phyloP scores from a whole-genome alignment of 1,139 yeast genomes.

The Suzukiozyma palmioleophila region DNA sequence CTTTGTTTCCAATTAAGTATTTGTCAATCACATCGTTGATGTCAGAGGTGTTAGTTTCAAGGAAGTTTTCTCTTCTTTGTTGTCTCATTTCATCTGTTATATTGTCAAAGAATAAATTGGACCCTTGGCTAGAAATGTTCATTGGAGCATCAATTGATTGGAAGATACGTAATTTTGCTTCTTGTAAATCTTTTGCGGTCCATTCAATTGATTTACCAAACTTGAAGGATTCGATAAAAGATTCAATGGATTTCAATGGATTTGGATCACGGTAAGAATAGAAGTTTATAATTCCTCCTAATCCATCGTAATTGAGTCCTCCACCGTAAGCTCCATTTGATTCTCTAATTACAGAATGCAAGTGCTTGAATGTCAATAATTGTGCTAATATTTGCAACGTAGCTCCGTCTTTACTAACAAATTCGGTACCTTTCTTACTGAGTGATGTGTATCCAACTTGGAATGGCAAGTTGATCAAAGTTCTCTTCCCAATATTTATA shows the following conservation, averaged over 20 bases:
- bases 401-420: conserved; percentile 74
- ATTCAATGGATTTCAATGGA: conserved; percentile 62
- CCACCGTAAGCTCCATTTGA: conserved; percentile 99
- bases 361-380: conserved; percentile 71
- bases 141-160: conserved; percentile 90
- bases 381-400: conserved; percentile 79
- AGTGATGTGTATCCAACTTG: conserved; percentile 84
- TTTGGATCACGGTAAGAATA: conserved; percentile 95
- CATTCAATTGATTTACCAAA: conserved; percentile 49
- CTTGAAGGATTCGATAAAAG: conserved; percentile 55
- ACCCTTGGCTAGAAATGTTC: conserved; percentile 77
- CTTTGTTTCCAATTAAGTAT: conserved; percentile 38
- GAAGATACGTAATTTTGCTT: conserved; percentile 86
- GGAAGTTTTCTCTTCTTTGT: conserved; percentile 65
- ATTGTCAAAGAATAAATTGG: conserved; percentile 59
- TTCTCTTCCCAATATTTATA: conserved; percentile 15
- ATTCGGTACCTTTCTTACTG: conserved; percentile 64
- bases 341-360: conserved; percentile 89
- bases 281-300: conserved; percentile 75
- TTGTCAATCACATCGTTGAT: conserved; percentile 58
- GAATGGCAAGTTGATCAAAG: conserved; percentile 72
- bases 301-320: conserved; percentile 78
- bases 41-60: conserved; percentile 62
- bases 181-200: conserved; percentile 66
- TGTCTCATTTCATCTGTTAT: conserved; percentile 80